Conservation (phyloP, 2,329 filamentous ascomycete species). For the Hypoxylon sp. region DNA sequence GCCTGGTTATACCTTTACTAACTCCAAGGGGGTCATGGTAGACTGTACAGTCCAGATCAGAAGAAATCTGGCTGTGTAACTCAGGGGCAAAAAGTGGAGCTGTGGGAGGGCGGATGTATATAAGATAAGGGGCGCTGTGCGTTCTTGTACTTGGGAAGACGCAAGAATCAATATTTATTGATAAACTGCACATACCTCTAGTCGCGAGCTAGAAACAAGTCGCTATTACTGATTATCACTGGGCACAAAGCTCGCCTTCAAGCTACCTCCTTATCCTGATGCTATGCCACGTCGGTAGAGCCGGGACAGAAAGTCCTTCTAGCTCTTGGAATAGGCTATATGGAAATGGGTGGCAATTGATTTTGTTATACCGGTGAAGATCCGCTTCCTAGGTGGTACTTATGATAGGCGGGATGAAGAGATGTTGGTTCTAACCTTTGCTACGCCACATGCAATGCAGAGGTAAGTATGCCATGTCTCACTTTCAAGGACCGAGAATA, state of each 20-base stretch:
- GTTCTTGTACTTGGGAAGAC: not conserved
- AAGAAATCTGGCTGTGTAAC: not conserved
- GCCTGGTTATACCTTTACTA: not conserved
- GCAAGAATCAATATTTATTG: not conserved
- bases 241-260: not conserved
- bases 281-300: not conserved
- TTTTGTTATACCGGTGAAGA: slow-evolving; percentile 2
- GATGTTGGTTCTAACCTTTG: slow-evolving; percentile 10
- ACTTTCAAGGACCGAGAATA: not conserved
- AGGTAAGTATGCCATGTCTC: not conserved
- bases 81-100: not conserved
- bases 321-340: not conserved
- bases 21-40: not conserved
- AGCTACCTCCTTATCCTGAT: not conserved
- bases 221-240: not conserved
- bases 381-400: not conserved
- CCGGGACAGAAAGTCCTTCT: not conserved
- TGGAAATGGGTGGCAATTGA: not conserved
- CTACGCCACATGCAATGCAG: slow-evolving; percentile 8
- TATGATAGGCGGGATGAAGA: slow-evolving; percentile 10
- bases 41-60: not conserved
- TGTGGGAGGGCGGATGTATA: not conserved
- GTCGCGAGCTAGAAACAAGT: not conserved
- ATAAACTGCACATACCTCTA: not conserved
- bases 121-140: not conserved